These are phyloP conservation scores for Xylaria sp. DNA, from an alignment of 2,329 filamentous ascomycete genomes.

Conservation along the genomic window DNA sequence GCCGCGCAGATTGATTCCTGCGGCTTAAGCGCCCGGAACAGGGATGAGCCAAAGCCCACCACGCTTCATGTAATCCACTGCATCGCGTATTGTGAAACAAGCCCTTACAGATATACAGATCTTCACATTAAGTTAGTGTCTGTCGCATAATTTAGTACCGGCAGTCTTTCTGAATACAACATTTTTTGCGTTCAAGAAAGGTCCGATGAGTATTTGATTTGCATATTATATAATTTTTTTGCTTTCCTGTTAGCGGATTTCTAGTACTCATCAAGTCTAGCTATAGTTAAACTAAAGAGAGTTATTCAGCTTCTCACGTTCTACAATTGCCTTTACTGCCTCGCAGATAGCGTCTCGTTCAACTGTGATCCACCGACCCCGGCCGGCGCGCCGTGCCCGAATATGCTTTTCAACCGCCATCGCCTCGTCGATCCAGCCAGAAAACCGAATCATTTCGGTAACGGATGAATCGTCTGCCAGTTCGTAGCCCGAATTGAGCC, in stretches of 20 bases:
- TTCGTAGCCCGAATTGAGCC: conserved; percentile 59
- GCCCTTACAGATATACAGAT: background rate
- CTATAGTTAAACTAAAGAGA: conserved; percentile 3
- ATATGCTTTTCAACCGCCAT: conserved; percentile 61
- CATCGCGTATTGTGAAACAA: conserved; percentile 23
- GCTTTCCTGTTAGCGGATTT: background rate
- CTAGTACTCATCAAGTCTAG: background rate
- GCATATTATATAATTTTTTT: background rate
- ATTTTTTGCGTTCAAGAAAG: background rate
- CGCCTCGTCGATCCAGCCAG: conserved; percentile 54
- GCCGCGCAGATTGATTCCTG: conserved; percentile 8
- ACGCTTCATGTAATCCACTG: background rate
- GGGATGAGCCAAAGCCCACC: conserved; percentile 11
- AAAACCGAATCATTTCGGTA: conserved; percentile 50
- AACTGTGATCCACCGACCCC: conserved; percentile 61
- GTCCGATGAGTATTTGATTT: too few species aligned
- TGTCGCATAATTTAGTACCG: background rate
- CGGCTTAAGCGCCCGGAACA: conserved; percentile 25
- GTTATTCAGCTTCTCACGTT: conserved; percentile 25
- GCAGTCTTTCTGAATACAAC: too few species aligned
- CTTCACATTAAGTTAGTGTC: too few species aligned
- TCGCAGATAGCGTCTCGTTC: conserved; percentile 54
- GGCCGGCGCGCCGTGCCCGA: conserved; percentile 57
- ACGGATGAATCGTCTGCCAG: conserved; percentile 50
- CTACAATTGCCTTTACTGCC: conserved; percentile 31